A percentile compares a stretch with the other conserved stretches of the same genome.
Conservation (phyloP, 2,329 filamentous ascomycete species). For the Dryadomyces quercivorus region DNA sequence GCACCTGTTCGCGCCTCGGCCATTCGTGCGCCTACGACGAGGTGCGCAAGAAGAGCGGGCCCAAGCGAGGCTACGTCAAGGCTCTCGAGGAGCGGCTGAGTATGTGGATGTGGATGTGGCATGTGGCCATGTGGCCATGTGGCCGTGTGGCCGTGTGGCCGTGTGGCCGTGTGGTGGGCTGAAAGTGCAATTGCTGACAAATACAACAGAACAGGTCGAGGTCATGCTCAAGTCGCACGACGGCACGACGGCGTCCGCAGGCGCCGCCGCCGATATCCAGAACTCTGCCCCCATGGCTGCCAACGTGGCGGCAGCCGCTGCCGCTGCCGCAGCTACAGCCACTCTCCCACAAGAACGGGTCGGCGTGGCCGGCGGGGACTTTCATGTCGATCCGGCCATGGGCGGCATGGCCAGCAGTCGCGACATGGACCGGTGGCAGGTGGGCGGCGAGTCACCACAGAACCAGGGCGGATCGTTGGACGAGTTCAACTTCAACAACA, state of each 20-base stretch:
- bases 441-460: slow-evolving; percentile 38
- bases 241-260: neutral
- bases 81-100: slow-evolving; percentile 83
- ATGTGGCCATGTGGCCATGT: too few species aligned
- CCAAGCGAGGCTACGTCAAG: slow-evolving; percentile 90
- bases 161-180: too few species aligned
- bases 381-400: slow-evolving; percentile 34
- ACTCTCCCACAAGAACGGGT: neutral
- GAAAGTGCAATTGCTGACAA: slow-evolving; percentile 1
- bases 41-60: slow-evolving; percentile 85
- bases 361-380: slow-evolving; percentile 16
- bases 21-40: slow-evolving; percentile 88
- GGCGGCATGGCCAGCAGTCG: slow-evolving; percentile 29
- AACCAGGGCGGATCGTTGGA: slow-evolving; percentile 31
- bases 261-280: neutral
- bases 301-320: neutral
- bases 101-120: too few species aligned
- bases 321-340: too few species aligned
- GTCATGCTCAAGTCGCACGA: slow-evolving; percentile 77
- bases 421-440: slow-evolving; percentile 43
- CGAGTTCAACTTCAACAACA: slow-evolving; percentile 45
- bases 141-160: too few species aligned
- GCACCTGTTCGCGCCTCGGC: slow-evolving; percentile 74
- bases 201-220: slow-evolving; percentile 69
- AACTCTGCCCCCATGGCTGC: neutral